phyloP scores from a whole-genome alignment of 495 filamentous ascomycete genomes.

The Mycothermus thermophilus region DNA sequence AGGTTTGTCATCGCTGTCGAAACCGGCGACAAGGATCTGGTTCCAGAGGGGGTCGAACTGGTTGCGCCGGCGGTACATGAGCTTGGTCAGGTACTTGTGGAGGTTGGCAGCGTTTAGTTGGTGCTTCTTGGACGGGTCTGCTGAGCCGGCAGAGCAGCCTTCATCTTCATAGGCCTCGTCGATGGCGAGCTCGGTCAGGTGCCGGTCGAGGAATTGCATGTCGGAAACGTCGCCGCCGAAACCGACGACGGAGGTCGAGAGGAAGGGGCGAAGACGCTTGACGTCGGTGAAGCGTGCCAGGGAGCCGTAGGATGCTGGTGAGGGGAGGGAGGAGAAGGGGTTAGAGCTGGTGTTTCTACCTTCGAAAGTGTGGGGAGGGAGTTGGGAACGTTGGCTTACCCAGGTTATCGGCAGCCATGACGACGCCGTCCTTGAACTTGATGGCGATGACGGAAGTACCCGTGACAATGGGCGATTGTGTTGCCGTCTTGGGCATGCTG shows the following conservation, averaged over 20 bases:
- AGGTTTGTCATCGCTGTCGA: slow-evolving; percentile 65
- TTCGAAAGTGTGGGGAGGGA: background rate
- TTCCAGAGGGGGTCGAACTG: slow-evolving; percentile 99
- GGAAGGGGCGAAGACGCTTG: slow-evolving; percentile 75
- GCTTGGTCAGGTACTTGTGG: slow-evolving; percentile 87
- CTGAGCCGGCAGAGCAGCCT: slow-evolving; percentile 29
- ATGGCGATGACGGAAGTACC: slow-evolving; percentile 88
- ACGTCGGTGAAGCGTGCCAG: slow-evolving; percentile 94
- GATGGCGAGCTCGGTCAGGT: slow-evolving; percentile 73
- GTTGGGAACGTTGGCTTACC: slow-evolving; percentile 44
- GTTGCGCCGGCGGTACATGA: slow-evolving; percentile 84
- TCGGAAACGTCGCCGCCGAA: slow-evolving; percentile 93
- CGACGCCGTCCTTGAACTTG: slow-evolving; percentile 92
- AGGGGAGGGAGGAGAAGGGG: background rate
- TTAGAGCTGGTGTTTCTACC: slow-evolving; percentile 2
- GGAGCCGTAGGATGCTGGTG: slow-evolving; percentile 84
- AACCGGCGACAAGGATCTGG: slow-evolving; percentile 73
- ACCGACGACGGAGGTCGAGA: slow-evolving; percentile 59
- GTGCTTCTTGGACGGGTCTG: slow-evolving; percentile 29
- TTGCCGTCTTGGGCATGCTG: slow-evolving; percentile 62
- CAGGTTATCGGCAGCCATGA: slow-evolving; percentile 91
- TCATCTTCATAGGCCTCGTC: slow-evolving; percentile 63
- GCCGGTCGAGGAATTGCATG: slow-evolving; percentile 94
- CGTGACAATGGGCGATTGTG: slow-evolving; percentile 82
- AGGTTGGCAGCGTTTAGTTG: slow-evolving; percentile 79